phyloP scores from a whole-genome alignment of 2,329 filamentous ascomycete genomes.

The Sporothrix pallida region DNA sequence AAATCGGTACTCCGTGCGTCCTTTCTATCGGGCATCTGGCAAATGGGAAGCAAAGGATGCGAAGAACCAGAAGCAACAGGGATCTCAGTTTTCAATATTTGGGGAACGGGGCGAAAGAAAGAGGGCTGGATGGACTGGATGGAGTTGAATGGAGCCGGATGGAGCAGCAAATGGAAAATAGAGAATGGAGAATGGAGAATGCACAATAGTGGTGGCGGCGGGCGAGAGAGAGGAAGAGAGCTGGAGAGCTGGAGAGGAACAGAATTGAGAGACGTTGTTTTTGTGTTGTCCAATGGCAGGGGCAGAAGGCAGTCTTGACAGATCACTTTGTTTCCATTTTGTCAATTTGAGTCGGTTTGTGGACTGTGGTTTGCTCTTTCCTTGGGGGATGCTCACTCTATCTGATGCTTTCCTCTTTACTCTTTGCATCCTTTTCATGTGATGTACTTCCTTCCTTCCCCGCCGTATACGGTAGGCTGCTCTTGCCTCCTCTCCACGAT shows the following conservation, averaged over 20 bases:
- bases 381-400: background rate
- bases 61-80: slow-evolving; percentile 1
- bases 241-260: too few species aligned
- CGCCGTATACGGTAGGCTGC: background rate
- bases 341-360: background rate
- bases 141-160: too few species aligned
- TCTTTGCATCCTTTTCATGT: too few species aligned
- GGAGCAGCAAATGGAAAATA: too few species aligned
- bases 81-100: slow-evolving; percentile 14
- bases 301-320: slow-evolving; percentile 12
- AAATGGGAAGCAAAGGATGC: slow-evolving; percentile 27
- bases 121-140: background rate
- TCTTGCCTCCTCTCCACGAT: too few species aligned
- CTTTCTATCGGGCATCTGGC: background rate
- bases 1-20: background rate
- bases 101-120: slow-evolving; percentile 1
- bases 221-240: too few species aligned
- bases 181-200: too few species aligned
- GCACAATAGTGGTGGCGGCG: too few species aligned
- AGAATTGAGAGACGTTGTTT: too few species aligned
- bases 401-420: background rate
- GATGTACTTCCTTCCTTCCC: slow-evolving; percentile 12
- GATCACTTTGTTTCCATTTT: slow-evolving; percentile 21
- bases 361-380: slow-evolving; percentile 6
- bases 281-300: slow-evolving; percentile 7